These are phyloP conservation scores for Kwoniella heveanensis DNA, from an alignment of 768 basidiomycete genomes.

Conservation along the genomic window DNA sequence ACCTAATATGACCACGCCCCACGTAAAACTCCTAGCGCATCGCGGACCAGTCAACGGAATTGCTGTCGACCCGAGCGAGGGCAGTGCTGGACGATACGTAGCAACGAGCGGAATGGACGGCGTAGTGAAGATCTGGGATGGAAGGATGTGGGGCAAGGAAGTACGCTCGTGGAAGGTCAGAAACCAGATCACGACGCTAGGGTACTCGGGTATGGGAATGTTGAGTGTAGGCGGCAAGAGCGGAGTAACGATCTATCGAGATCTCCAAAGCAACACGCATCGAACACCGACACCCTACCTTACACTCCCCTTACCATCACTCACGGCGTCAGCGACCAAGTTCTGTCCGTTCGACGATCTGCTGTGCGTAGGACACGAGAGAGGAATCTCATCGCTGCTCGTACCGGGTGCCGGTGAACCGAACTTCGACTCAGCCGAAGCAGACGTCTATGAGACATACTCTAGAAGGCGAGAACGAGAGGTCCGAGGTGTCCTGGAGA, in stretches of 20 bases:
- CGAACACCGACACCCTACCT: conserved; percentile 72
- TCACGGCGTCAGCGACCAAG: conserved; percentile 72
- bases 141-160: conserved; percentile 88
- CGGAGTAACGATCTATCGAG: conserved; percentile 76
- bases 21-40: conserved; percentile 88
- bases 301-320: conserved; percentile 78
- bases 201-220: conserved; percentile 84
- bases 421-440: conserved; percentile 89
- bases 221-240: conserved; percentile 81
- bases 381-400: conserved; percentile 79
- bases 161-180: conserved; percentile 74
- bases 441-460: conserved; percentile 90
- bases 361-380: conserved; percentile 56
- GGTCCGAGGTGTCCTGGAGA: conserved; percentile 85
- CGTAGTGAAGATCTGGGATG: conserved; percentile 93
- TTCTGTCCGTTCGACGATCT: conserved; percentile 67
- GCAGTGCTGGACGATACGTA: conserved; percentile 81
- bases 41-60: conserved; percentile 80
- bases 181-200: conserved; percentile 64
- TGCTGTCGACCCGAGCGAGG: conserved; percentile 73
- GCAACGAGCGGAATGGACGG: conserved; percentile 86
- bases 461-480: conserved; percentile 82
- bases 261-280: conserved; percentile 60
- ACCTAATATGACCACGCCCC: conserved; percentile 87
- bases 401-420: conserved; percentile 92